A percentile compares a stretch with the other conserved stretches of the same genome.
Conservation (phyloP, 306 rosid genomes). For the Styphnolobium japonicum region DNA sequence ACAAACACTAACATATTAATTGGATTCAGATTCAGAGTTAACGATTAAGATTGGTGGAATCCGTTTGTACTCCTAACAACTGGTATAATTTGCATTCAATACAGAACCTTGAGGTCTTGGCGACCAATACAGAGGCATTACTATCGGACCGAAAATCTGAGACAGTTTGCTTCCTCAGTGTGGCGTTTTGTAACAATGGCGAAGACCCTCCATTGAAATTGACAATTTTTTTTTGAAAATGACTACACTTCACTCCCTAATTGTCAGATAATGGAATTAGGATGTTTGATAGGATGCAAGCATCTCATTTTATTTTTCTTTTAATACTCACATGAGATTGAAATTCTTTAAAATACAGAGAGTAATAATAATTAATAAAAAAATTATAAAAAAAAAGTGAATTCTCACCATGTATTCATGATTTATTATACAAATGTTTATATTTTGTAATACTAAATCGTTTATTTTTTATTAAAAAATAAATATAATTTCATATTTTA, state of each 20-base stretch:
- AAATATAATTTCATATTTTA: no score
- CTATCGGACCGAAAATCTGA: not conserved
- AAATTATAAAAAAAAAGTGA: no score
- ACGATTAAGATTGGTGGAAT: not conserved
- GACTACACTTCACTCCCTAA: not conserved
- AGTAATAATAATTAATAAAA: no score
- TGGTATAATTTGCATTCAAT: not conserved
- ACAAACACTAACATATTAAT: not conserved
- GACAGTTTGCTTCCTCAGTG: constrained; percentile 11
- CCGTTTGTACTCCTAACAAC: not conserved
- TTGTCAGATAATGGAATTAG: not conserved
- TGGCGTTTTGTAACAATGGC: constrained; percentile 13
- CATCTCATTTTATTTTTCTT: not conserved
- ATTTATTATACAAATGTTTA: no score
- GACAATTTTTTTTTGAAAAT: not conserved
- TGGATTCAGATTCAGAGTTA: not conserved
- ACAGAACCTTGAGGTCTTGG: not conserved
- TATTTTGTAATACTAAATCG: no score
- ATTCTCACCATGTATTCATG: no score
- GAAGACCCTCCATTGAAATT: not conserved
- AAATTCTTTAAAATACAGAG: no score
- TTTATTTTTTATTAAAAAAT: no score
- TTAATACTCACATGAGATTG: no score
- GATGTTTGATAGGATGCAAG: not conserved
- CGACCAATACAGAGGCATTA: not conserved